These are phyloP conservation scores for Plantago major DNA, from an alignment of 257 asterid genomes.

Conservation along the genomic window DNA sequence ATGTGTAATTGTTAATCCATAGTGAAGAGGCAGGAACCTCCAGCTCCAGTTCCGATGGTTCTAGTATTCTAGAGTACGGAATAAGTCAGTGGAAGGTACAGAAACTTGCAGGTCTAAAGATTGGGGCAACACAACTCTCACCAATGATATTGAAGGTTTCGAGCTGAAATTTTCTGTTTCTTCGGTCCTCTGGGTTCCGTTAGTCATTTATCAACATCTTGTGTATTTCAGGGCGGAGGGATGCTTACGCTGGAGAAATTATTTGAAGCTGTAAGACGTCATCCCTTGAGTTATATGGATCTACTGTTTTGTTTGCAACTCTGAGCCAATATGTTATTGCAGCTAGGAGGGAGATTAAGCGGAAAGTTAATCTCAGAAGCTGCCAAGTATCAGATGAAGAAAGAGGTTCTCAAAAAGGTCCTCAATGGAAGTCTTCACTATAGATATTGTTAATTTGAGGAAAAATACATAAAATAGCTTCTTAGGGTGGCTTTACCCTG, in stretches of 20 bases:
- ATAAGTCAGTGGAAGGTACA: slow-evolving; percentile 86
- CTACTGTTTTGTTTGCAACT: slow-evolving; percentile 17
- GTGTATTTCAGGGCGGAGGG: slow-evolving; percentile 74
- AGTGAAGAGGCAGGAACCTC: slow-evolving; percentile 48
- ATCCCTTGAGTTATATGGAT: slow-evolving; percentile 20
- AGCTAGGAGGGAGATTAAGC: slow-evolving; percentile 76
- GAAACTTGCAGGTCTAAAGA: slow-evolving; percentile 61
- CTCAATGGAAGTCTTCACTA: slow-evolving; percentile 15
- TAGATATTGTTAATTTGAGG: slow-evolving; percentile 16
- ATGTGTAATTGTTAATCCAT: slow-evolving; percentile 24
- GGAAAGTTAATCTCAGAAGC: slow-evolving; percentile 76
- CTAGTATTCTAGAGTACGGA: slow-evolving; percentile 59
- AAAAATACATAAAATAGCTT: neutral
- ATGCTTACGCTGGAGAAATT: slow-evolving; percentile 72
- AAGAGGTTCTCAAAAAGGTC: slow-evolving; percentile 69
- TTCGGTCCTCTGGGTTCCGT: slow-evolving; percentile 15
- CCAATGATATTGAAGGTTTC: slow-evolving; percentile 68
- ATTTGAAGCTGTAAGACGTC: slow-evolving; percentile 53
- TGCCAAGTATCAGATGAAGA: slow-evolving; percentile 71
- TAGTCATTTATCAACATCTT: slow-evolving; percentile 19
- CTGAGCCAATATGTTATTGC: slow-evolving; percentile 23
- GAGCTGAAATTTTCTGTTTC: slow-evolving; percentile 9
- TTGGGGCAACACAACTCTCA: slow-evolving; percentile 66
- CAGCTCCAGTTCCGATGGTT: slow-evolving; percentile 36
- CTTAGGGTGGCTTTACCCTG: slow-evolving; percentile 10